Percentiles rank a stretch among this genome's conserved stretches.
Conservation (phyloP, 164 flowering plant genomes). For the Chimonanthus praecox region DNA sequence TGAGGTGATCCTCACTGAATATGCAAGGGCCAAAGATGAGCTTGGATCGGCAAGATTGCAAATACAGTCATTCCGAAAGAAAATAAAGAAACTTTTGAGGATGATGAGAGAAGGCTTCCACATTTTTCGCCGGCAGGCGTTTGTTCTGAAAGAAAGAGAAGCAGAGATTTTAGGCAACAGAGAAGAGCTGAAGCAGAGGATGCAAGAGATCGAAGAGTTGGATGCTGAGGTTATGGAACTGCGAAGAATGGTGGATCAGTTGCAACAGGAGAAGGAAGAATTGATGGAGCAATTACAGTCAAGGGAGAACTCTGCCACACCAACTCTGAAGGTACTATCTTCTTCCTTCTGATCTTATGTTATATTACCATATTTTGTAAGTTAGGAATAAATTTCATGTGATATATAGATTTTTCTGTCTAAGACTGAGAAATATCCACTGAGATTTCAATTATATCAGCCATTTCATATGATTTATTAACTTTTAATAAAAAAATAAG, state of each 20-base stretch:
- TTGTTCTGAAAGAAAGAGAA: slow-evolving; percentile 33
- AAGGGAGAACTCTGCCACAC: slow-evolving; percentile 24
- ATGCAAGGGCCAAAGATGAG: slow-evolving; percentile 23
- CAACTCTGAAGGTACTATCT: slow-evolving; percentile 28
- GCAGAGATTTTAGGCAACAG: slow-evolving; percentile 25
- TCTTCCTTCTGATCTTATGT: neutral
- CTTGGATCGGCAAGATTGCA: slow-evolving; percentile 29
- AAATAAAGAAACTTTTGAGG: slow-evolving; percentile 39
- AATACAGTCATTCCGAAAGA: slow-evolving; percentile 32
- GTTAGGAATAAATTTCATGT: neutral
- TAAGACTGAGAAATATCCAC: no score
- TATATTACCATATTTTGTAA: neutral
- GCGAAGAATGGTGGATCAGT: slow-evolving; percentile 13
- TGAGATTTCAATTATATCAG: neutral
- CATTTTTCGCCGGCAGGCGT: slow-evolving; percentile 20
- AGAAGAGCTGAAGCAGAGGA: slow-evolving; percentile 25
- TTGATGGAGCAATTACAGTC: slow-evolving; percentile 27
- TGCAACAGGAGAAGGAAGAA: slow-evolving; percentile 41
- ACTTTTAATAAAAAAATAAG: no score
- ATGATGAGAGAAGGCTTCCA: slow-evolving; percentile 16
- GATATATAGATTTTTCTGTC: neutral
- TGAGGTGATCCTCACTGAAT: slow-evolving; percentile 26
- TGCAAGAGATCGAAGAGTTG: slow-evolving; percentile 20
- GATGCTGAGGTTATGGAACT: slow-evolving; percentile 32
- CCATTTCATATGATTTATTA: no score